Conservation (phyloP, 139 green algal genomes). For the Chlorella ohadii region DNA sequence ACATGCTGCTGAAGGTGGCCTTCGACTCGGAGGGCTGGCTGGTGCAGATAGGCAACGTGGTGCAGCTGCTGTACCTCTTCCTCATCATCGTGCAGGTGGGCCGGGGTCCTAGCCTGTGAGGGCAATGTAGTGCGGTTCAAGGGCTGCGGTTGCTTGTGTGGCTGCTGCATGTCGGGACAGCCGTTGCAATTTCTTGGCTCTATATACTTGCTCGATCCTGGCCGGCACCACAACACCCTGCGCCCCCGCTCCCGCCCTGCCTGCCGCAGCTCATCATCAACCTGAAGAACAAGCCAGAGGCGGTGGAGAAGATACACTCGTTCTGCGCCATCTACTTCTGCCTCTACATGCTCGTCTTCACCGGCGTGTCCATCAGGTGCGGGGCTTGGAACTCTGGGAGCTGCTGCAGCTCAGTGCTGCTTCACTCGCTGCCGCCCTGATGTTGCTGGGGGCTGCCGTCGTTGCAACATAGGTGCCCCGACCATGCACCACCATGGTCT, state of each 20-base stretch:
- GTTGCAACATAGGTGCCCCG: too few species aligned
- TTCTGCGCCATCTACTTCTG: slow-evolving; percentile 57
- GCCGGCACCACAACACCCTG: too few species aligned
- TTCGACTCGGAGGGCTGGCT: slow-evolving; percentile 26
- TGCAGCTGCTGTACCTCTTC: slow-evolving; percentile 49
- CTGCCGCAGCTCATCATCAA: slow-evolving; percentile 48
- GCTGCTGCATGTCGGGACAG: too few species aligned
- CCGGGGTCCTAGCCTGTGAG: not conserved
- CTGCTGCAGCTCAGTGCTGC: not conserved
- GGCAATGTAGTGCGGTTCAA: too few species aligned
- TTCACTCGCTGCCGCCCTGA: too few species aligned
- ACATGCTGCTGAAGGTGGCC: slow-evolving; percentile 35
- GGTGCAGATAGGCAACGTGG: slow-evolving; percentile 30
- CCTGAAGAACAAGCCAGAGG: slow-evolving; percentile 54
- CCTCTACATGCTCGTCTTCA: slow-evolving; percentile 59
- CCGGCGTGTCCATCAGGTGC: slow-evolving; percentile 50
- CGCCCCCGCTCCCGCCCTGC: too few species aligned
- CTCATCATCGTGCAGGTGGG: slow-evolving; percentile 39
- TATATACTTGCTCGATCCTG: not conserved
- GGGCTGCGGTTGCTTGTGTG: too few species aligned
- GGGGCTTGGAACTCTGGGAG: not conserved
- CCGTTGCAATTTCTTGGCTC: too few species aligned
- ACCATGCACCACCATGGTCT: too few species aligned
- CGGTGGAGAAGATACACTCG: slow-evolving; percentile 51
- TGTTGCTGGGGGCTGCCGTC: too few species aligned